Percentiles rank a stretch among this genome's conserved stretches.
phyloP scores from a whole-genome alignment of 441 rosid species.

The Erodium texanum region DNA sequence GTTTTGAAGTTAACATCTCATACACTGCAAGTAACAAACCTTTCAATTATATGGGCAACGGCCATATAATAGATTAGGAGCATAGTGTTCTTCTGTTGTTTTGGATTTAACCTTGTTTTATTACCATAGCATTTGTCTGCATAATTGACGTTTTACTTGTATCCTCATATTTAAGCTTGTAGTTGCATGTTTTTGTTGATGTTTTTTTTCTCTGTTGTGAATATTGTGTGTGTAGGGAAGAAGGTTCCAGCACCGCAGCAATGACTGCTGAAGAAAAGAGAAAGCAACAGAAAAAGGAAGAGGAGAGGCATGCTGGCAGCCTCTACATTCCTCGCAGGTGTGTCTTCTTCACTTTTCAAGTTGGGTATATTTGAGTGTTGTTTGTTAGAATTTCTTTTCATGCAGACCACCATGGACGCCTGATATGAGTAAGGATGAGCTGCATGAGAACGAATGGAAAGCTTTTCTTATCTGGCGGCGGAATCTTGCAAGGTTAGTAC shows the following conservation, averaged over 20 bases:
- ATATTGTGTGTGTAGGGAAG: conserved; percentile 35
- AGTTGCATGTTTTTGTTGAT: neutral
- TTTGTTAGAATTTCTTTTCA: conserved; percentile 7
- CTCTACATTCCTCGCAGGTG: conserved; percentile 78
- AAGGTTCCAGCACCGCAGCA: conserved; percentile 34
- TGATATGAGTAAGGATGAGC: conserved; percentile 63
- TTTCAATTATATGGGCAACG: neutral
- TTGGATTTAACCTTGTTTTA: neutral
- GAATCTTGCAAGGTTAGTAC: conserved; percentile 57
- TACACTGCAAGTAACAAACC: neutral
- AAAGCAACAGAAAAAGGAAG: conserved; percentile 53
- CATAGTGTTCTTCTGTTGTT: neutral
- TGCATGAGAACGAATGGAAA: conserved; percentile 68
- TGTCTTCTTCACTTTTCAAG: conserved; percentile 7
- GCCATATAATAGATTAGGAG: neutral
- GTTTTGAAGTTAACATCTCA: neutral
- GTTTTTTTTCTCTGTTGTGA: neutral
- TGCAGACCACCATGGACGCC: conserved; percentile 76
- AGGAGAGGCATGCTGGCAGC: conserved; percentile 50
- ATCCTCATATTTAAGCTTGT: too few relatives aligned
- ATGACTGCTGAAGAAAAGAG: conserved; percentile 50
- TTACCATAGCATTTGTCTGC: neutral
- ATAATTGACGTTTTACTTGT: neutral
- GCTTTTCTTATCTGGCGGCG: conserved; percentile 83
- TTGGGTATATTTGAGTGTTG: neutral